These are phyloP conservation scores for Aspergillus bertholletiae DNA, from an alignment of 495 filamentous ascomycete genomes.

Conservation along the genomic window DNA sequence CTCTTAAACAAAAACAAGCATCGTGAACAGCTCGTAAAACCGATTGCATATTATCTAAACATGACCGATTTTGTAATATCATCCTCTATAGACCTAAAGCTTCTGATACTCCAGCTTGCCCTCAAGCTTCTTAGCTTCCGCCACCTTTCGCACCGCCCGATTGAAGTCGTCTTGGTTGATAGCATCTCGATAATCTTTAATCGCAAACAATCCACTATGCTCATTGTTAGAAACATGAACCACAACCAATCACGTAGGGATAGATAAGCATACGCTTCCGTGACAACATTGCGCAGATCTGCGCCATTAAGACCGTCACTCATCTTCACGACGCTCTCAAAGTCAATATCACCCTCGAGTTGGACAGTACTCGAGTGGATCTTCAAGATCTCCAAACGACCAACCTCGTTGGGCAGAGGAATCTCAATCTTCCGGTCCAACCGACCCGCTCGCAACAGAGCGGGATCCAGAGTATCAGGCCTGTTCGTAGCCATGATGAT, in stretches of 20 bases:
- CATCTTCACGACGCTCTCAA: slow-evolving; percentile 99
- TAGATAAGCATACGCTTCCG: slow-evolving; percentile 79
- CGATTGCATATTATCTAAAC: neutral
- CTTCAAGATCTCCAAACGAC: slow-evolving; percentile 96
- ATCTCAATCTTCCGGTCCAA: slow-evolving; percentile 99
- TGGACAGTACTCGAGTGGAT: slow-evolving; percentile 87
- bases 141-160: slow-evolving; percentile 95
- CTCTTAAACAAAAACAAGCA: neutral
- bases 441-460: slow-evolving; percentile 87
- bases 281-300: slow-evolving; percentile 96
- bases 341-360: slow-evolving; percentile 94
- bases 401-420: slow-evolving; percentile 97
- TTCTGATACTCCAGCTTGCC: slow-evolving; percentile 98
- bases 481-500: slow-evolving; percentile 99
- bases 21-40: neutral
- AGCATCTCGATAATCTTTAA: slow-evolving; percentile 93
- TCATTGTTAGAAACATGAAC: slow-evolving; percentile 20
- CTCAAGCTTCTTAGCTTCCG: slow-evolving; percentile 96
- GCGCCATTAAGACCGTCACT: slow-evolving; percentile 96
- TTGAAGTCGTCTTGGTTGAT: slow-evolving; percentile 99
- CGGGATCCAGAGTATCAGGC: slow-evolving; percentile 96
- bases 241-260: slow-evolving; percentile 6
- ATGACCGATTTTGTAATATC: neutral
- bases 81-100: slow-evolving; percentile 55
- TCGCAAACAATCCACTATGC: slow-evolving; percentile 83